A percentile compares a stretch with the other conserved stretches of the same genome.
phyloP scores from a whole-genome alignment of 495 filamentous ascomycete genomes.

The Annulohypoxylon moriforme region DNA sequence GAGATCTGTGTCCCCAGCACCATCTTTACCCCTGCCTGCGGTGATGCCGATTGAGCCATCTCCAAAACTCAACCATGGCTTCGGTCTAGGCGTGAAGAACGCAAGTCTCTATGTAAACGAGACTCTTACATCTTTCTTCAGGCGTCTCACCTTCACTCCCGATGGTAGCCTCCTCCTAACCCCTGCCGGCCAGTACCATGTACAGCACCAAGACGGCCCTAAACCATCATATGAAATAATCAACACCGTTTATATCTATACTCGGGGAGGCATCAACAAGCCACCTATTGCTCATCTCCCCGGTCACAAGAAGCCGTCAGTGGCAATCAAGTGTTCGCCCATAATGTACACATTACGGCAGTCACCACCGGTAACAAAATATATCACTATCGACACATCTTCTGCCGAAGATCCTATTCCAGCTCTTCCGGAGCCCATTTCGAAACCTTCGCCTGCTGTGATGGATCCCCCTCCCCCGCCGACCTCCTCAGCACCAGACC shows the following conservation, averaged over 20 bases:
- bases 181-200: constrained; percentile 95
- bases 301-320: constrained; percentile 97
- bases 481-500: constrained; percentile 59
- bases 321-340: constrained; percentile 94
- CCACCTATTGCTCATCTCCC: constrained; percentile 97
- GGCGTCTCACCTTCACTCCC: constrained; percentile 91
- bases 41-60: constrained; percentile 88
- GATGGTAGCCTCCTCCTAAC: constrained; percentile 96
- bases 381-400: constrained; percentile 94
- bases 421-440: constrained; percentile 82
- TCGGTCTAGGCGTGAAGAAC: constrained; percentile 77
- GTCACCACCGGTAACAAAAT: constrained; percentile 73
- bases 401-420: constrained; percentile 85
- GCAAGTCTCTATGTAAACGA: constrained; percentile 96
- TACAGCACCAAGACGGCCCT: constrained; percentile 76
- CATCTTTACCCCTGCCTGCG: constrained; percentile 92
- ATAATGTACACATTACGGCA: constrained; percentile 85
- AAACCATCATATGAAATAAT: constrained; percentile 86
- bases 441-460: constrained; percentile 66
- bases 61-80: constrained; percentile 73
- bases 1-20: constrained; percentile 93
- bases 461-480: constrained; percentile 88
- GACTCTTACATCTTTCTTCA: constrained; percentile 96
- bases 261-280: constrained; percentile 94
- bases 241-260: constrained; percentile 99